A percentile compares a stretch with the other conserved stretches of the same genome.
These are phyloP conservation scores for Bolboschoenoplectus hybrid DNA, from an alignment of 202 grass and related monocot genomes.

Conservation along the genomic window DNA sequence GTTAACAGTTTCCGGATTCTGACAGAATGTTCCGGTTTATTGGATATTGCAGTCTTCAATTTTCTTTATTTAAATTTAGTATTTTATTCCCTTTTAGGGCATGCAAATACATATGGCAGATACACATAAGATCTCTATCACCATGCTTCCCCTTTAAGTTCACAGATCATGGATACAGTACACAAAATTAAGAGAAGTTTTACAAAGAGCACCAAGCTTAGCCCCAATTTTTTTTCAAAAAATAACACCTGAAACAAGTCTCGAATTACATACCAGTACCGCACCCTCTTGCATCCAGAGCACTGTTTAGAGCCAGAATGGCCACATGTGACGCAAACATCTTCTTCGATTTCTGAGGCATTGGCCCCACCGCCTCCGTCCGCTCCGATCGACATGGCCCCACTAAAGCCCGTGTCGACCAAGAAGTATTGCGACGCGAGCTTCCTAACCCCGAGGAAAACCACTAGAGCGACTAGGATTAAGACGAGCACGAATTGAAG, in stretches of 20 bases:
- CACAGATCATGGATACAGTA: slow-evolving; percentile 10
- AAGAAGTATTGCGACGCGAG: slow-evolving; percentile 78
- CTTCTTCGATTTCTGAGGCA: slow-evolving; percentile 9
- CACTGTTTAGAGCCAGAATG: slow-evolving; percentile 57
- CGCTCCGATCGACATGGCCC: slow-evolving; percentile 39
- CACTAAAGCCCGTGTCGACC: slow-evolving; percentile 59
- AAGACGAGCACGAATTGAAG: slow-evolving; percentile 57
- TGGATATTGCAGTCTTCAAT: not conserved
- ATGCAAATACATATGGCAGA: not conserved
- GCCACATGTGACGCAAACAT: slow-evolving; percentile 64
- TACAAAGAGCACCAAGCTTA: slow-evolving; percentile 11
- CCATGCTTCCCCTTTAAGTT: too few species aligned
- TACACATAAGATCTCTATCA: not conserved
- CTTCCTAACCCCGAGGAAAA: slow-evolving; percentile 50
- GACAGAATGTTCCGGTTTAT: not conserved
- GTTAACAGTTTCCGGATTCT: not conserved
- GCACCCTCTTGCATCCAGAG: slow-evolving; percentile 75
- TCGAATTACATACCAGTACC: slow-evolving; percentile 69
- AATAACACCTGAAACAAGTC: not conserved
- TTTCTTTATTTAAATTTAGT: not conserved
- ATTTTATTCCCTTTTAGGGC: not conserved
- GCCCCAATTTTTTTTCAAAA: not conserved
- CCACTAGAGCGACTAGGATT: slow-evolving; percentile 42
- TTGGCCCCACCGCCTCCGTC: slow-evolving; percentile 28
- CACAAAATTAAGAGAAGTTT: not conserved